Evolutionary conservation across 2,329 filamentous ascomycete species (phyloP).

Genomic region (Cercospora beticola): DNA sequence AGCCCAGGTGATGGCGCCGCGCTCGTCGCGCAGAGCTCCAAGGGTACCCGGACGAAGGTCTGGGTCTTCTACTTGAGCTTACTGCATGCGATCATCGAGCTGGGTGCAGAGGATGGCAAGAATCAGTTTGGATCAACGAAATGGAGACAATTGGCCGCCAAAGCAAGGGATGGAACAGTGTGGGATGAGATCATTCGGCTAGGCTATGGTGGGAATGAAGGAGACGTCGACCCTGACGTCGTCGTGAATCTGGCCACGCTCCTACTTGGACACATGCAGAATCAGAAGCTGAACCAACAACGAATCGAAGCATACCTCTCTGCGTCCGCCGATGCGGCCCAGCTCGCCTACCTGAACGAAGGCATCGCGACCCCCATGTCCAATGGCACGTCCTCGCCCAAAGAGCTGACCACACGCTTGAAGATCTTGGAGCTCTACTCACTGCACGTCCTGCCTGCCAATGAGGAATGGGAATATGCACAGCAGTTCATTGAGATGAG

Average conservation of each 20-base stretch:
- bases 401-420: conserved; percentile 61
- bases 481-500: conserved; percentile 84
- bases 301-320: conserved; percentile 87
- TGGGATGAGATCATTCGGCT: conserved; percentile 90
- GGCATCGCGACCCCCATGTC: conserved; percentile 59
- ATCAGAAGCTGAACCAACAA: conserved; percentile 80
- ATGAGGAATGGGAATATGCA: conserved; percentile 95
- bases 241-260: conserved; percentile 90
- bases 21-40: conserved; percentile 75
- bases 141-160: conserved; percentile 78
- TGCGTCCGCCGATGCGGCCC: conserved; percentile 52
- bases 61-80: conserved; percentile 97
- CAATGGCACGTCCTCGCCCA: conserved; percentile 41
- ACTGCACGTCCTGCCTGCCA: conserved; percentile 87
- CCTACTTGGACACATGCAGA: conserved; percentile 82
- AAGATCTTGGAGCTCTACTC: conserved; percentile 96
- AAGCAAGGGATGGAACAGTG: conserved; percentile 84
- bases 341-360: conserved; percentile 65
- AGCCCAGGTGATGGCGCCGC: conserved; percentile 44
- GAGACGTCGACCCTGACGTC: conserved; percentile 90
- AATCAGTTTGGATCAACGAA: conserved; percentile 79
- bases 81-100: conserved; percentile 83
- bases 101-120: conserved; percentile 88
- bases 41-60: conserved; percentile 84
- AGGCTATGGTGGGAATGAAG: conserved; percentile 85